Evolutionary conservation across 2,329 filamentous ascomycete species (phyloP).

Genomic region (Berkeleyomyces rouxiae): DNA sequence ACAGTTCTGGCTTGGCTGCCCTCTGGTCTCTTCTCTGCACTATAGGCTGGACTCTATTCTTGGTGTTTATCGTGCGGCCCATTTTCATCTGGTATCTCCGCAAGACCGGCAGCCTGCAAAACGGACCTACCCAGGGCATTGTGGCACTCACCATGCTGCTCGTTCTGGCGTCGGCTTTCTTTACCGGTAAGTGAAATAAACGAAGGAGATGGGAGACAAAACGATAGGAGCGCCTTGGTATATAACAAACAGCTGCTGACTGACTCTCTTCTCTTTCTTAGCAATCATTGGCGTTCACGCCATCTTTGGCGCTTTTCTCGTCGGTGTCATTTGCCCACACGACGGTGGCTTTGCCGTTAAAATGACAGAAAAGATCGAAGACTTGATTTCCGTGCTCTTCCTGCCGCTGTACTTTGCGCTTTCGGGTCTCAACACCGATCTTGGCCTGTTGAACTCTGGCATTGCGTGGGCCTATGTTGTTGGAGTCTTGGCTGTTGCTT

Average conservation of each 20-base stretch:
- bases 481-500: slow-evolving; percentile 65
- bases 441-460: slow-evolving; percentile 67
- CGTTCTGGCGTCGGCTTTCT: slow-evolving; percentile 65
- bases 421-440: slow-evolving; percentile 74
- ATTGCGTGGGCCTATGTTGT: slow-evolving; percentile 83
- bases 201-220: background rate
- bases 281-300: slow-evolving; percentile 79
- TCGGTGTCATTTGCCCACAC: slow-evolving; percentile 78
- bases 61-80: slow-evolving; percentile 57
- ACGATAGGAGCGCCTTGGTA: background rate
- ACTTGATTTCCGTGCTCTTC: slow-evolving; percentile 70
- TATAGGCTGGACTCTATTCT: slow-evolving; percentile 58
- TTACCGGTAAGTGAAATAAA: slow-evolving; percentile 34
- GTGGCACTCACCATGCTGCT: slow-evolving; percentile 70
- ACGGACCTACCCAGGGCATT: slow-evolving; percentile 73
- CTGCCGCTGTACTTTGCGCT: slow-evolving; percentile 86
- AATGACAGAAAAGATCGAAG: slow-evolving; percentile 84
- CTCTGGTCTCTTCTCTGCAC: slow-evolving; percentile 69
- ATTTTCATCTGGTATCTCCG: slow-evolving; percentile 57
- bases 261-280: background rate
- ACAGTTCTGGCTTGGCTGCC: slow-evolving; percentile 62
- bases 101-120: slow-evolving; percentile 61
- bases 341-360: slow-evolving; percentile 83
- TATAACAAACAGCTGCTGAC: background rate
- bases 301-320: slow-evolving; percentile 85